Base-by-base conservation (phyloP, 805 yeast genomes). In the Candida dajiaensis region DNA sequence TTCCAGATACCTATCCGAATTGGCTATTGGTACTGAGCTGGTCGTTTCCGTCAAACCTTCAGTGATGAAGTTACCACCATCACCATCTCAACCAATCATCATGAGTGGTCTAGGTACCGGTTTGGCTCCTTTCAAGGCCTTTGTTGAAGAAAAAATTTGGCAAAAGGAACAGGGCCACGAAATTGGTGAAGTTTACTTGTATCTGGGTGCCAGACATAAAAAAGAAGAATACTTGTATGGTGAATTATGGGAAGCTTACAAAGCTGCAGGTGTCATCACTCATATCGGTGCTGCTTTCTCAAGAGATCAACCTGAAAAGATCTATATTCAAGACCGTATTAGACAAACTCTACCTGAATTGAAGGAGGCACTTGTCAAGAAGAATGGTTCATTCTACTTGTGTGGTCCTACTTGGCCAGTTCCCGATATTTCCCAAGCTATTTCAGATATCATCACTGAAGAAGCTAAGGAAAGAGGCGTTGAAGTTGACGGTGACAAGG, bases 361-460 rank as follows among this genome's bases (percentile, higher is more conserved):
- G 66, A 85, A 85, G 41, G 86, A 80, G 38, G 90, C 96, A 43
- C 80, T 92, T 67, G 84, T 82, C 39, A 70, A 72, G 52, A 76
- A 89, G 69, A 71, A 83, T 48, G 98, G 98, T 48, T 83, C 89
- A 22, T 92, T 92, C 78, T 92, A 92, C 71, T 76, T 92, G 64
- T 92, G 98, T 80, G 98, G 98, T 52, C 98, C 98, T 38, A 92
- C 97, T 2, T 92, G 98, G 98, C 98, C 98, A 29, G 97, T 92
- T 61, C 97, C 98, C 11, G 97, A 90, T 65, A 86, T 92, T 58
- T 86, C 96, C 44, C 85, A 83, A 39, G 95, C 96, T 58, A 72
- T 92, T 56, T 85, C 85, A 61, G 96, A 88, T 53, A 85, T 92
- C 56, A 75, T 89, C 43, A 66, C 67, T 21, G 76, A 77, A 40